Conservation (phyloP, 768 basidiomycete genomes). For the Postia placenta region DNA sequence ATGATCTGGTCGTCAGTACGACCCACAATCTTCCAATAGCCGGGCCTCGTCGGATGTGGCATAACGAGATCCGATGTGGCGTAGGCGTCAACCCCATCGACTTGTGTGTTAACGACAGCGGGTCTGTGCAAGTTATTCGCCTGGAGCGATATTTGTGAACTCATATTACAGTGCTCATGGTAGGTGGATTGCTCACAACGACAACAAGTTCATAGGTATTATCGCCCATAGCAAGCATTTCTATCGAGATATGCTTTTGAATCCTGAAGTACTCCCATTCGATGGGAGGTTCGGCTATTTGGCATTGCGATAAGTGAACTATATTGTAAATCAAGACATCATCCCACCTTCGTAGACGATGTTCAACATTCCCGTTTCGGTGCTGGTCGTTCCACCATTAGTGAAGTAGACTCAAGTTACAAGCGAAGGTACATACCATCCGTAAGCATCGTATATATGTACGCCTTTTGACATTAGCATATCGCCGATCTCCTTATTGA, state of each 20-base stretch:
- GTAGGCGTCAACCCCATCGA: conserved; percentile 27
- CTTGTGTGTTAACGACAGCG: conserved; percentile 25
- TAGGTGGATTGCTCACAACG: conserved; percentile 6
- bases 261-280: conserved; percentile 21
- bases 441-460: neutral
- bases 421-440: conserved; percentile 16
- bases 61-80: conserved; percentile 35
- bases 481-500: conserved; percentile 1
- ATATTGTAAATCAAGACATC: neutral
- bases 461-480: neutral
- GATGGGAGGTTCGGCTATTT: conserved; percentile 7
- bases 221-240: conserved; percentile 11
- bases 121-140: conserved; percentile 3
- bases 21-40: conserved; percentile 33
- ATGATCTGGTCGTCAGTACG: conserved; percentile 42
- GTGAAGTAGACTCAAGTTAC: conserved; percentile 21
- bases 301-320: neutral
- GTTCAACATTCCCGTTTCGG: conserved; percentile 6
- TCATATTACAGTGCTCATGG: neutral
- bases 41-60: conserved; percentile 33
- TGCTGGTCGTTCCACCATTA: too few relatives aligned
- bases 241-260: conserved; percentile 9
- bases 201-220: conserved; percentile 14
- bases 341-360: neutral
- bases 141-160: neutral